These are phyloP conservation scores for Epichloe uncinata DNA, from an alignment of 2,329 filamentous ascomycete genomes.

Conservation along the genomic window DNA sequence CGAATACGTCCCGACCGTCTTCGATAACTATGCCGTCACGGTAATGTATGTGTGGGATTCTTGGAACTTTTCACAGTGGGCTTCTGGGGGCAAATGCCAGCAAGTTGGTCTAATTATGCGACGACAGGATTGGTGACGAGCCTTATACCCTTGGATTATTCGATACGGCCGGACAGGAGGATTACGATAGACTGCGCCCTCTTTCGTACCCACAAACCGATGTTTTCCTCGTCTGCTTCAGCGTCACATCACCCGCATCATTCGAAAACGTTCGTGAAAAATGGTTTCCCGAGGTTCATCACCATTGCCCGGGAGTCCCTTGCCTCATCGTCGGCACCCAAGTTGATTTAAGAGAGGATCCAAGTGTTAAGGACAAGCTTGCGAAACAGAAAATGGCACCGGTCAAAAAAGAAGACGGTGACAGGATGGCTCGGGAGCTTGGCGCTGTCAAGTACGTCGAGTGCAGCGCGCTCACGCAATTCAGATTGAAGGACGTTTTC, in stretches of 20 bases:
- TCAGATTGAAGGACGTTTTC: constrained; percentile 97
- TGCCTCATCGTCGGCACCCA: constrained; percentile 97
- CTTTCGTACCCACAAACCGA: constrained; percentile 97
- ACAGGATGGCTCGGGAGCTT: constrained; percentile 93
- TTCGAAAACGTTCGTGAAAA: constrained; percentile 99
- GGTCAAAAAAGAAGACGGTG: constrained; percentile 82
- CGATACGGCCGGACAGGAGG: constrained; percentile 97
- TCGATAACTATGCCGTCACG: constrained; percentile 99
- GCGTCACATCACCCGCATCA: constrained; percentile 89
- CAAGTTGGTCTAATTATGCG: constrained; percentile 7
- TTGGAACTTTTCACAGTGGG: not conserved
- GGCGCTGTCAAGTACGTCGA: constrained; percentile 98
- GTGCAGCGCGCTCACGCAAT: constrained; percentile 95
- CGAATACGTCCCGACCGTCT: constrained; percentile 98
- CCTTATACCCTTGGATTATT: constrained; percentile 95
- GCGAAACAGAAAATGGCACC: constrained; percentile 93
- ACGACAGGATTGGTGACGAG: constrained; percentile 86
- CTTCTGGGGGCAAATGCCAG: not conserved
- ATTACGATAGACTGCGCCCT: constrained; percentile 94
- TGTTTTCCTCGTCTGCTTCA: constrained; percentile 98
- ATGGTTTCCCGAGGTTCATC: constrained; percentile 97
- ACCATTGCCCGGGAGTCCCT: constrained; percentile 94
- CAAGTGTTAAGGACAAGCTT: constrained; percentile 78
- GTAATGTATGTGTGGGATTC: constrained; percentile 68
- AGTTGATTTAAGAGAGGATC: constrained; percentile 86